These are phyloP conservation scores for Ophiocordyceps sinensis DNA, from an alignment of 2,329 filamentous ascomycete species.

Conservation along the genomic window DNA sequence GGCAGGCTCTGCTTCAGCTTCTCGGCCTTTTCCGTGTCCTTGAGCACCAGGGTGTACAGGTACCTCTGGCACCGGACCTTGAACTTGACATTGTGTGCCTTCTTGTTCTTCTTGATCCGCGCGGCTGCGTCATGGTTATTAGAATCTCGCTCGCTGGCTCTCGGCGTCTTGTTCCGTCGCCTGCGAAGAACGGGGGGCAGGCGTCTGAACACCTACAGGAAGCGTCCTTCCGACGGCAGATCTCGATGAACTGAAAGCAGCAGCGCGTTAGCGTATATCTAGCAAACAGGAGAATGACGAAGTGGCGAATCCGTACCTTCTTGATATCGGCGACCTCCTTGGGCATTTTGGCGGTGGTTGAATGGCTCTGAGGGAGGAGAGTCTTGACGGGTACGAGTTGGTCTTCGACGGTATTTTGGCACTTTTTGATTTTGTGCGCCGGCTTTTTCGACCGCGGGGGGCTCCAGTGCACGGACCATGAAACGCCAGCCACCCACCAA, in stretches of 20 bases:
- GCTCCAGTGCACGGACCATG: conserved; percentile 8
- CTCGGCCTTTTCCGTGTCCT: conserved; percentile 98
- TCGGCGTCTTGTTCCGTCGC: neutral
- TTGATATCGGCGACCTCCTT: conserved; percentile 98
- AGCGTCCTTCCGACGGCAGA: conserved; percentile 98
- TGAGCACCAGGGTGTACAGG: conserved; percentile 96
- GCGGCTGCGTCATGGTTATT: conserved; percentile 41
- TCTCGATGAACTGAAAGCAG: conserved; percentile 83
- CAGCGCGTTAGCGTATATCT: conserved; percentile 12
- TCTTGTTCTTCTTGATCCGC: conserved; percentile 92
- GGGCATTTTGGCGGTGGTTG: conserved; percentile 71
- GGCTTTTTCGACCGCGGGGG: conserved; percentile 7
- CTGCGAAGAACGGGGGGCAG: neutral
- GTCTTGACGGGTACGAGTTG: conserved; percentile 6
- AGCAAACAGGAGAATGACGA: neutral
- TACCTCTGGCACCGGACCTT: conserved; percentile 97
- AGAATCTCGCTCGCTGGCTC: conserved; percentile 12
- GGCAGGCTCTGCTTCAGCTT: conserved; percentile 99
- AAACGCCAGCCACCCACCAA: too few species aligned
- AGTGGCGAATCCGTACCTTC: conserved; percentile 33
- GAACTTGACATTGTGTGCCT: conserved; percentile 94
- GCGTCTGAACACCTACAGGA: conserved; percentile 62
- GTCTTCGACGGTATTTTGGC: conserved; percentile 8
- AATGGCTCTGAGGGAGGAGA: conserved; percentile 10
- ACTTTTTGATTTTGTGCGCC: conserved; percentile 14